A percentile compares a stretch with the other conserved stretches of the same genome.
phyloP scores from a whole-genome alignment of 768 basidiomycete species.

The Boletales sp. region DNA sequence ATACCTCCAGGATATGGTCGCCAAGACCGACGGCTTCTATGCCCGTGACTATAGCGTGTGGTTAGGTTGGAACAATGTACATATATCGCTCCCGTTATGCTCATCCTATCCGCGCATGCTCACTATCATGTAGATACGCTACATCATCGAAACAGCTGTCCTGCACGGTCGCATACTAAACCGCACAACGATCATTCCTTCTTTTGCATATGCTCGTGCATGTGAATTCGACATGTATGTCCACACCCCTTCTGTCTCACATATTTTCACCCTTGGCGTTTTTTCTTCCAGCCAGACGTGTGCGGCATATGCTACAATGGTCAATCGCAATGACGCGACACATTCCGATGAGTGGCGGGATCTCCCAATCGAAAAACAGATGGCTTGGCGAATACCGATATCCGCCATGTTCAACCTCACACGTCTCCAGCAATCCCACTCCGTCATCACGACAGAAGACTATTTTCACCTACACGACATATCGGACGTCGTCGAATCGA shows the following conservation, averaged over 20 bases:
- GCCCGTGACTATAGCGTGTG: conserved; percentile 45
- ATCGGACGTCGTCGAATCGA: conserved; percentile 30
- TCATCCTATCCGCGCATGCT: no score
- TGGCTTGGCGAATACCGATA: conserved; percentile 34
- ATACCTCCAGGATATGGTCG: conserved; percentile 33
- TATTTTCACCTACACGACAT: conserved; percentile 41
- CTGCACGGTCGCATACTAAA: conserved; percentile 42
- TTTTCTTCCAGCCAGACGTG: conserved; percentile 21
- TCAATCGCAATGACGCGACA: conserved; percentile 42
- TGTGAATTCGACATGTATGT: conserved; percentile 37
- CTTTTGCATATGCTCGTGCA: conserved; percentile 44
- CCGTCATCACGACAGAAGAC: conserved; percentile 39
- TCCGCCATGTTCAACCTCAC: conserved; percentile 43
- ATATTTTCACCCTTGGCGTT: conserved; percentile 11
- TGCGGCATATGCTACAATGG: conserved; percentile 41
- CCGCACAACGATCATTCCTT: conserved; percentile 42
- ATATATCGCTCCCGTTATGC: neutral
- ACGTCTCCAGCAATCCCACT: conserved; percentile 32
- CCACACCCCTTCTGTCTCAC: neutral
- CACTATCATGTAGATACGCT: conserved; percentile 36
- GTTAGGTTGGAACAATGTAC: conserved; percentile 50
- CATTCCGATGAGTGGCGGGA: conserved; percentile 38
- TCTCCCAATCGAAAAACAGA: conserved; percentile 35
- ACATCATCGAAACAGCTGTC: conserved; percentile 45
- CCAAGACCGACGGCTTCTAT: conserved; percentile 41